Percentiles rank a stretch among this genome's conserved stretches.
These are phyloP conservation scores for Naganishia liquefaciens DNA, from an alignment of 1,284 basidiomycete species.

Conservation along the genomic window DNA sequence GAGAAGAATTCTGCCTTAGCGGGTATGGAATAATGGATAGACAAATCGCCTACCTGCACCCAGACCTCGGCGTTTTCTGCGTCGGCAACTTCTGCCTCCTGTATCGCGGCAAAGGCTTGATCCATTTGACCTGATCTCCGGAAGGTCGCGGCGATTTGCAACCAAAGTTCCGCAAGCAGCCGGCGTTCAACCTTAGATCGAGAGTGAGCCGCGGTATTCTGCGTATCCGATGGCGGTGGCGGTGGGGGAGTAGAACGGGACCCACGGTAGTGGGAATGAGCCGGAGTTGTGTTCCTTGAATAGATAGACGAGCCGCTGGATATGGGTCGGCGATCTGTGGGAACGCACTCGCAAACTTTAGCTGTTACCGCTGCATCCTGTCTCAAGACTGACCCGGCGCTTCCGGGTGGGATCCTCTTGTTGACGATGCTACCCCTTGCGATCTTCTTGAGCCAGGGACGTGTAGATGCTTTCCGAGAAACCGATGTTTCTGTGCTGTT, in stretches of 20 bases:
- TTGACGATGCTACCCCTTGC: background rate
- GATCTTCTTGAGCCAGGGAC: conserved; percentile 37
- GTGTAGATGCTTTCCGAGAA: conserved; percentile 49
- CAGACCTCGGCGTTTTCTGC: conserved; percentile 85
- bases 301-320: conserved; percentile 76
- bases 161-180: conserved; percentile 83
- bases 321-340: conserved; percentile 40
- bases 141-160: conserved; percentile 92
- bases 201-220: conserved; percentile 35
- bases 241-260: conserved; percentile 37
- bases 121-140: conserved; percentile 83
- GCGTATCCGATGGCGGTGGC: conserved; percentile 37
- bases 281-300: conserved; percentile 60
- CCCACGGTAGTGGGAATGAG: conserved; percentile 32
- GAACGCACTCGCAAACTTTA: too few relatives aligned
- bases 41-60: conserved; percentile 71
- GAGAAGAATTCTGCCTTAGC: background rate
- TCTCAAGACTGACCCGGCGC: background rate
- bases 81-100: conserved; percentile 90
- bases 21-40: conserved; percentile 10
- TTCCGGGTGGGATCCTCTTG: background rate
- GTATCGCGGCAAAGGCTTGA: conserved; percentile 84
- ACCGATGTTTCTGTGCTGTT: conserved; percentile 31
- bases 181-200: conserved; percentile 66
- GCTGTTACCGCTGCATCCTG: background rate